phyloP scores from a whole-genome alignment of 352 stramenopile genomes.

The Phytophthora syringae region DNA sequence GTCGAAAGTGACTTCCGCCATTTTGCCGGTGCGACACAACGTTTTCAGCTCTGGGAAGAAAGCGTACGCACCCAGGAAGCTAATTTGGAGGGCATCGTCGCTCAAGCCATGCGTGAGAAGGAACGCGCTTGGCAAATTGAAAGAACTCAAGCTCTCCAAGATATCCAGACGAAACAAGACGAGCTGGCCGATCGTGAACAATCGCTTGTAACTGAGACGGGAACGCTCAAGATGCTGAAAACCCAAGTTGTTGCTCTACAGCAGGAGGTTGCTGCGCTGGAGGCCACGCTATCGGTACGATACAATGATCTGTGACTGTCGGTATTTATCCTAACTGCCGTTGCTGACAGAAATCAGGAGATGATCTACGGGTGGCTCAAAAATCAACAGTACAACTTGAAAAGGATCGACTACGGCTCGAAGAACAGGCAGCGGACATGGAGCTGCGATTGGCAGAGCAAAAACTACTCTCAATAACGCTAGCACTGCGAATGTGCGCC shows the following conservation, averaged over 20 bases:
- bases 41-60: conserved; percentile 56
- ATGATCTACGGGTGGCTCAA: conserved; percentile 24
- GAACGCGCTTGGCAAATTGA: conserved; percentile 58
- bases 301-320: not conserved
- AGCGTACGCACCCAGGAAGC: conserved; percentile 50
- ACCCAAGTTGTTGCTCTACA: conserved; percentile 19
- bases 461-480: conserved; percentile 11
- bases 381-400: conserved; percentile 23
- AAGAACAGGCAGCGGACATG: conserved; percentile 30
- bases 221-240: conserved; percentile 36
- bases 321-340: not conserved
- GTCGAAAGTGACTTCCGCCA: conserved; percentile 53
- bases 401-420: conserved; percentile 31
- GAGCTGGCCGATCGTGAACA: conserved; percentile 42
- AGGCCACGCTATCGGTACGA: conserved; percentile 35
- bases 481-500: conserved; percentile 25
- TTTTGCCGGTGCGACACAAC: conserved; percentile 52
- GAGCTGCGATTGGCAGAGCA: conserved; percentile 26
- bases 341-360: conserved; percentile 28
- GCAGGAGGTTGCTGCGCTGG: conserved; percentile 27
- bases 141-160: conserved; percentile 33
- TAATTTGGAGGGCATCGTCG: conserved; percentile 51
- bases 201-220: conserved; percentile 24
- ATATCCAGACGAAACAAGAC: conserved; percentile 40
- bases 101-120: conserved; percentile 52